Evolutionary conservation across 805 yeast species (phyloP).

Genomic region (Jamesozyma gamospora): DNA sequence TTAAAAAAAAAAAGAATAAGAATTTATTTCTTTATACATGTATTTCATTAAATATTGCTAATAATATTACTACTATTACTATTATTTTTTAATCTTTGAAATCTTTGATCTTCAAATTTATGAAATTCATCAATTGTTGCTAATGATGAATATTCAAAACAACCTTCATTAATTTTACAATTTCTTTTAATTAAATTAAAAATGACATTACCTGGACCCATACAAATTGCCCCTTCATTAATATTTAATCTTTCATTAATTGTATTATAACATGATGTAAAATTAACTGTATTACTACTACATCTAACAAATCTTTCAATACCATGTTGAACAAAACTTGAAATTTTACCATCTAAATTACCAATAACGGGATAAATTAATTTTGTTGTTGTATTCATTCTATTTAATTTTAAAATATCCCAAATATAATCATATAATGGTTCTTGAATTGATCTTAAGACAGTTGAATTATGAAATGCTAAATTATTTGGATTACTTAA

Average conservation of each 20-base stretch:
- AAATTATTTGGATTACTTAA: slow-evolving; percentile 25
- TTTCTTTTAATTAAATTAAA: slow-evolving; percentile 23
- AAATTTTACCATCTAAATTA: slow-evolving; percentile 24
- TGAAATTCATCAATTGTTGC: slow-evolving; percentile 21
- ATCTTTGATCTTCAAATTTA: slow-evolving; percentile 4
- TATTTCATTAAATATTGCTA: no score
- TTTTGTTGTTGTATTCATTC: slow-evolving; percentile 17
- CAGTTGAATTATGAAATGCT: slow-evolving; percentile 28
- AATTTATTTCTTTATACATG: no score
- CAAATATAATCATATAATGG: slow-evolving; percentile 28
- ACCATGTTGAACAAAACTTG: slow-evolving; percentile 21
- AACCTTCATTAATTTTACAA: slow-evolving; percentile 10
- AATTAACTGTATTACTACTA: slow-evolving; percentile 27
- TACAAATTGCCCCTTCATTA: slow-evolving; percentile 15
- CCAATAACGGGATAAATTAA: slow-evolving; percentile 25
- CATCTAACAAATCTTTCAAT: slow-evolving; percentile 27
- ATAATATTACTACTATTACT: no score
- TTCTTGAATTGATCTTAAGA: slow-evolving; percentile 24
- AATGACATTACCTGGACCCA: slow-evolving; percentile 28
- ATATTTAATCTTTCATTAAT: slow-evolving; percentile 8
- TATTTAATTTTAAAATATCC: slow-evolving; percentile 23
- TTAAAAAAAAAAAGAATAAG: no score
- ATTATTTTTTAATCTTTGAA: neutral
- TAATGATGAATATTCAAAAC: slow-evolving; percentile 20
- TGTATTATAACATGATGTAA: slow-evolving; percentile 26